phyloP scores from a whole-genome alignment of 2,329 filamentous ascomycete genomes.

The Exophiala mesophila region DNA sequence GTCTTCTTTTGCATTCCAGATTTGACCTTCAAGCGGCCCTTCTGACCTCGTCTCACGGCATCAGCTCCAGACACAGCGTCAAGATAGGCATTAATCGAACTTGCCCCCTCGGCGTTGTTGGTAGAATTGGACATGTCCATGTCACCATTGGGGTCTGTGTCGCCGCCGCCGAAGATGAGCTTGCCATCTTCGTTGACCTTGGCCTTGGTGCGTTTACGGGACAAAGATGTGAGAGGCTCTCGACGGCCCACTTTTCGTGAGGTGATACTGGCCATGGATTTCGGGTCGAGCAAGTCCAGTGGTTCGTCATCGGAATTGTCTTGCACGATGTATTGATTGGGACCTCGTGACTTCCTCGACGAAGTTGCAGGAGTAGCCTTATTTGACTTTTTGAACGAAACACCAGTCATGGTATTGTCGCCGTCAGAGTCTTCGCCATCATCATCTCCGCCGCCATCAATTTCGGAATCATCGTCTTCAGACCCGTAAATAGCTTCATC shows the following conservation, averaged over 20 bases:
- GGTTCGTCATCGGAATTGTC: conserved; percentile 75
- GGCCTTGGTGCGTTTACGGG: conserved; percentile 37
- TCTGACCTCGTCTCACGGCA: conserved; percentile 53
- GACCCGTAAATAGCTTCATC: conserved; percentile 93
- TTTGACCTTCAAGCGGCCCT: conserved; percentile 57
- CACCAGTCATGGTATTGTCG: conserved; percentile 22
- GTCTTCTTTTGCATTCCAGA: conserved; percentile 36
- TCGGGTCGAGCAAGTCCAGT: conserved; percentile 84
- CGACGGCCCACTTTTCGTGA: conserved; percentile 26
- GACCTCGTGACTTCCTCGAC: conserved; percentile 2
- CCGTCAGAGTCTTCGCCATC: conserved; percentile 35
- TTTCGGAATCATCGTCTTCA: conserved; percentile 47
- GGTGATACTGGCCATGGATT: conserved; percentile 86
- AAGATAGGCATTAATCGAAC: conserved; percentile 55
- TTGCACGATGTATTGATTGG: conserved; percentile 78
- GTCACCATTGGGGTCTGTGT: conserved; percentile 32
- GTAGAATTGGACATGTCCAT: conserved; percentile 44
- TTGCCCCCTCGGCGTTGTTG: conserved; percentile 20
- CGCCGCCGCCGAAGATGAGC: conserved; percentile 37
- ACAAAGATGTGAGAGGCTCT: conserved; percentile 36
- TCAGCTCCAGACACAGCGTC: conserved; percentile 57
- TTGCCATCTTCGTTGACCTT: conserved; percentile 43
- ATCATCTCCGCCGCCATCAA: conserved; percentile 49
- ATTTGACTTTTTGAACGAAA: conserved; percentile 20
- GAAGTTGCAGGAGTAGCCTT: background rate